Conservation (phyloP, 805 yeast species). For the Maudiozyma bulderi region DNA sequence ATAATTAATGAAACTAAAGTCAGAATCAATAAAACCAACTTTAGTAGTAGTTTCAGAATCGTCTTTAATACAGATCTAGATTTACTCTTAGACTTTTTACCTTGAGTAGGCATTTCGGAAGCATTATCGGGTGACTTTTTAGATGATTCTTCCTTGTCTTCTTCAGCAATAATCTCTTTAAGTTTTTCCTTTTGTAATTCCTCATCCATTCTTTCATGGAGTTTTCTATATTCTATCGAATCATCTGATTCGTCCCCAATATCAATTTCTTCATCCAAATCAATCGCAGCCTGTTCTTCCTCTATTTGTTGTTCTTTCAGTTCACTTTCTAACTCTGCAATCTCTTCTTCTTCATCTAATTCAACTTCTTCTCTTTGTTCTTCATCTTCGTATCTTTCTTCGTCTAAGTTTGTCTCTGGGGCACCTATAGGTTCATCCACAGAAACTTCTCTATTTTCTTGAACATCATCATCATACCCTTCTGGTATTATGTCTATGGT, state of each 20-base stretch:
- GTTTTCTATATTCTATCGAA: background rate
- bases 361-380: background rate
- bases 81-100: background rate
- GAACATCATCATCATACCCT: background rate
- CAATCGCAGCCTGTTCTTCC: background rate
- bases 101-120: background rate
- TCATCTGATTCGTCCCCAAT: no score
- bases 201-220: background rate
- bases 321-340: background rate
- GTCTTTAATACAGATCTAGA: background rate
- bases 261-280: background rate
- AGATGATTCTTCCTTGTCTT: background rate
- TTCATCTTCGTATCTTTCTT: background rate
- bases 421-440: no score
- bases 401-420: background rate
- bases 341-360: background rate
- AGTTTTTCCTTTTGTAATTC: background rate
- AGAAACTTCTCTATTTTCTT: no score
- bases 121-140: background rate
- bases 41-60: background rate
- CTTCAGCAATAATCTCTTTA: background rate
- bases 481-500: no score
- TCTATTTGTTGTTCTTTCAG: background rate
- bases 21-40: slow-evolving; percentile 17
- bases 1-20: slow-evolving; percentile 32